Percentiles rank a stretch among this genome's conserved stretches.
Conservation (phyloP, 2,329 filamentous ascomycete genomes). For the Trichoderma guizhouense region DNA sequence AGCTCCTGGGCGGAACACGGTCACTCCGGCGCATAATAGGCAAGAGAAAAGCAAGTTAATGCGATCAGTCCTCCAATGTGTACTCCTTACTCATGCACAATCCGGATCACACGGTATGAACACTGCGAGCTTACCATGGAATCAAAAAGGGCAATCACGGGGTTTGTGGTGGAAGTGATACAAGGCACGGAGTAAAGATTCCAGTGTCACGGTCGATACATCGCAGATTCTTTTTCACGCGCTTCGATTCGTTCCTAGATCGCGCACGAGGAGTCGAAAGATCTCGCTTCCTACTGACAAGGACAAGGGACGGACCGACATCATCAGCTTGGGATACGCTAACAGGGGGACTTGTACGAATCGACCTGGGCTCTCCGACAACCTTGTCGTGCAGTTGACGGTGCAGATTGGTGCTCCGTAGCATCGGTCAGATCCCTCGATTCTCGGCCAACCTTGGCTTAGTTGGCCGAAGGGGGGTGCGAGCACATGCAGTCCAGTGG, state of each 20-base stretch:
- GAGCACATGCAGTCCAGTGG: neutral
- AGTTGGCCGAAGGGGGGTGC: slow-evolving; percentile 18
- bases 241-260: slow-evolving; percentile 17
- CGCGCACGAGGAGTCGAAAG: slow-evolving; percentile 14
- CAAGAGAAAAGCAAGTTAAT: neutral
- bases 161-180: neutral
- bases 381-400: neutral
- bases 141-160: neutral
- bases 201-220: neutral
- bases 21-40: neutral
- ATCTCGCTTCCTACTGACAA: slow-evolving; percentile 17
- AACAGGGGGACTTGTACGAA: neutral
- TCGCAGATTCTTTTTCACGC: neutral
- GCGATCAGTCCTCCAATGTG: neutral
- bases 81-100: neutral
- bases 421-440: slow-evolving; percentile 18
- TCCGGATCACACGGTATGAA: neutral
- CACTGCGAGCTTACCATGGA: neutral
- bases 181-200: neutral
- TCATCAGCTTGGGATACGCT: slow-evolving; percentile 9
- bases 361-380: slow-evolving; percentile 1
- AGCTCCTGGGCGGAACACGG: neutral
- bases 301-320: slow-evolving; percentile 17
- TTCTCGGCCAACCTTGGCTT: slow-evolving; percentile 16
- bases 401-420: neutral